Evolutionary conservation across 2,329 filamentous ascomycete species (phyloP).

Genomic region (Claviceps sp.): DNA sequence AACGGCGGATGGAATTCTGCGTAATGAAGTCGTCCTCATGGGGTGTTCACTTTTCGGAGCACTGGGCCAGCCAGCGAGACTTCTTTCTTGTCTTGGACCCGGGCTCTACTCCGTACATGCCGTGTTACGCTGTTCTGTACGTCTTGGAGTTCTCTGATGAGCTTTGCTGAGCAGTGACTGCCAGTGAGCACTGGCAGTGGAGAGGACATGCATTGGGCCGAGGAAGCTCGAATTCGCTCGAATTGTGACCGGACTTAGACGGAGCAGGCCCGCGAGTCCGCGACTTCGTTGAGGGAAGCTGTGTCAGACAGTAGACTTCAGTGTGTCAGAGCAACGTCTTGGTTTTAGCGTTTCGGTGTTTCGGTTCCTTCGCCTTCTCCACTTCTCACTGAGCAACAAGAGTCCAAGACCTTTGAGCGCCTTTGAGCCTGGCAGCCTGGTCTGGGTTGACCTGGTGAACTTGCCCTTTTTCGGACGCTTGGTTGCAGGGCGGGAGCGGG

Average conservation of each 20-base stretch:
- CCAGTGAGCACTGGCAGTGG: neutral
- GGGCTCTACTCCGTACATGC: too few relatives aligned
- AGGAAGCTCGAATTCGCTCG: neutral
- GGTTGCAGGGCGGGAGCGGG: neutral
- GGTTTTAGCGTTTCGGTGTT: constrained; percentile 3
- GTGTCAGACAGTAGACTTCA: too few relatives aligned
- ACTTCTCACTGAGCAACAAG: constrained; percentile 6
- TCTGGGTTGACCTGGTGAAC: neutral
- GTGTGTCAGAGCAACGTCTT: neutral
- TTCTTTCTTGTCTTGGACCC: too few relatives aligned
- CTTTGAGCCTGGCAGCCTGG: neutral
- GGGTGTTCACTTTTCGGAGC: neutral
- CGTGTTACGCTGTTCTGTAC: too few relatives aligned
- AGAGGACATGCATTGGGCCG: neutral
- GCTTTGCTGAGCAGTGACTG: too few relatives aligned
- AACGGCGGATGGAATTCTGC: constrained; percentile 1
- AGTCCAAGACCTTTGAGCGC: too few relatives aligned
- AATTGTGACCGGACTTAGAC: too few relatives aligned
- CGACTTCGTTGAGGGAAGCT: too few relatives aligned
- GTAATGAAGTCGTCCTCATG: neutral
- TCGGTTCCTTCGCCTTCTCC: constrained; percentile 5
- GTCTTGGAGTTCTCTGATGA: too few relatives aligned
- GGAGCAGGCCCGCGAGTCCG: too few relatives aligned
- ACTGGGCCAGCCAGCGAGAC: too few relatives aligned
- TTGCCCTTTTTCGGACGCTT: neutral